Percentiles rank a stretch among this genome's conserved stretches.
These are phyloP conservation scores for Viridothelium virens DNA, from an alignment of 495 filamentous ascomycete species.

Conservation along the genomic window DNA sequence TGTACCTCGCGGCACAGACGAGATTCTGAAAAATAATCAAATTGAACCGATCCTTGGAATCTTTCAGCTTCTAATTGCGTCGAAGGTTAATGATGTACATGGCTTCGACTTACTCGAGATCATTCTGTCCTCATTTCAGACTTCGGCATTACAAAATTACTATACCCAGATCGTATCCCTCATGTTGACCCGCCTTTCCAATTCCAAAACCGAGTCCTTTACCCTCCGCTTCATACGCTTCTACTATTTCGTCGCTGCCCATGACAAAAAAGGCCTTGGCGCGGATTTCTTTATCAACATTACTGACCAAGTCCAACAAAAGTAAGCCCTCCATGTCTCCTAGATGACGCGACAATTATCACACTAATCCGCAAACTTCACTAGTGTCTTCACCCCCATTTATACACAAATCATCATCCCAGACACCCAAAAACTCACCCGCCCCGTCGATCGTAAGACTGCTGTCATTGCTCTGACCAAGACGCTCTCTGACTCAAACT, in stretches of 20 bases:
- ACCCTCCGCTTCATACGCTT: slow-evolving; percentile 77
- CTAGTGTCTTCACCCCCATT: slow-evolving; percentile 68
- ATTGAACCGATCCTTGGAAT: slow-evolving; percentile 76
- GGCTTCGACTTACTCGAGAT: slow-evolving; percentile 85
- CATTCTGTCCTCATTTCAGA: slow-evolving; percentile 60
- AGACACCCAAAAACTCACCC: slow-evolving; percentile 74
- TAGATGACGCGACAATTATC: not conserved
- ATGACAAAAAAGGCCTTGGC: slow-evolving; percentile 66
- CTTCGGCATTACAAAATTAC: slow-evolving; percentile 67
- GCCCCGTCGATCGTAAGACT: slow-evolving; percentile 83
- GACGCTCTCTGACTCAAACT: slow-evolving; percentile 70
- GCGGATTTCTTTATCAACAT: slow-evolving; percentile 80
- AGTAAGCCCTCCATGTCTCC: slow-evolving; percentile 37
- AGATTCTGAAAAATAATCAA: slow-evolving; percentile 67
- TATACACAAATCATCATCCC: slow-evolving; percentile 82
- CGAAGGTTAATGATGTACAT: slow-evolving; percentile 67
- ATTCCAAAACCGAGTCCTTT: slow-evolving; percentile 68
- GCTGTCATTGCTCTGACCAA: slow-evolving; percentile 89
- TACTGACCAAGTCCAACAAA: slow-evolving; percentile 69
- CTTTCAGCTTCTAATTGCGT: slow-evolving; percentile 76
- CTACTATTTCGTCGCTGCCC: slow-evolving; percentile 81
- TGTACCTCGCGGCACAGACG: slow-evolving; percentile 63
- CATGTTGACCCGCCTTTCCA: slow-evolving; percentile 74
- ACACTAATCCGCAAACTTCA: not conserved
- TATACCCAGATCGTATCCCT: slow-evolving; percentile 71